phyloP scores from a whole-genome alignment of 805 yeast species.

The Suhomyces sp. region DNA sequence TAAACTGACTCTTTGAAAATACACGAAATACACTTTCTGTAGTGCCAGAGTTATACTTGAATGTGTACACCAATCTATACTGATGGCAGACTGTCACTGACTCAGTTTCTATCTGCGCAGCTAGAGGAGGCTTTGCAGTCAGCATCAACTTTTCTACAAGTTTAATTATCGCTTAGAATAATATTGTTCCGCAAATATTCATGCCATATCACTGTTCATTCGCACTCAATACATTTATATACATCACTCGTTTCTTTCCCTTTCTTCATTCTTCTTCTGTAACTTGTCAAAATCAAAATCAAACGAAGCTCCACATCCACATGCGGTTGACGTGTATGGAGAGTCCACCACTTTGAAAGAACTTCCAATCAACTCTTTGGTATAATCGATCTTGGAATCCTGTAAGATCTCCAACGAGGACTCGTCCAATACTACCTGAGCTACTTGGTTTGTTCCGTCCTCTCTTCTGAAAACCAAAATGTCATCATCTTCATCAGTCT shows the following conservation, averaged over 20 bases:
- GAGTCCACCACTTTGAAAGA: constrained; percentile 89
- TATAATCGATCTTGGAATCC: constrained; percentile 83
- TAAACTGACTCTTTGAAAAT: too few species aligned
- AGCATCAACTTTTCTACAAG: too few species aligned
- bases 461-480: constrained; percentile 61
- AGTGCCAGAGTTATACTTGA: too few species aligned
- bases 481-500: constrained; percentile 26
- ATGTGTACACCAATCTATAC: too few species aligned
- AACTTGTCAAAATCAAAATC: constrained; percentile 48
- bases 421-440: constrained; percentile 74
- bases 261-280: constrained; percentile 17
- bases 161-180: too few species aligned
- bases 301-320: constrained; percentile 48
- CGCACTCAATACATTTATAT: neutral
- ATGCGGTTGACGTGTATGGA: constrained; percentile 67
- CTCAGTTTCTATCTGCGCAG: too few species aligned
- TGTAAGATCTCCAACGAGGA: constrained; percentile 75
- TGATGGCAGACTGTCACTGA: too few species aligned
- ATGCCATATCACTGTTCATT: neutral
- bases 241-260: neutral
- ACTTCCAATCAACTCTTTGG: constrained; percentile 91
- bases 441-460: constrained; percentile 39
- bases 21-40: too few species aligned
- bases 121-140: too few species aligned
- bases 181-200: too few species aligned